Evolutionary conservation across 106 monocot species (phyloP).

Genomic region (Dactylorhiza incarnata): DNA sequence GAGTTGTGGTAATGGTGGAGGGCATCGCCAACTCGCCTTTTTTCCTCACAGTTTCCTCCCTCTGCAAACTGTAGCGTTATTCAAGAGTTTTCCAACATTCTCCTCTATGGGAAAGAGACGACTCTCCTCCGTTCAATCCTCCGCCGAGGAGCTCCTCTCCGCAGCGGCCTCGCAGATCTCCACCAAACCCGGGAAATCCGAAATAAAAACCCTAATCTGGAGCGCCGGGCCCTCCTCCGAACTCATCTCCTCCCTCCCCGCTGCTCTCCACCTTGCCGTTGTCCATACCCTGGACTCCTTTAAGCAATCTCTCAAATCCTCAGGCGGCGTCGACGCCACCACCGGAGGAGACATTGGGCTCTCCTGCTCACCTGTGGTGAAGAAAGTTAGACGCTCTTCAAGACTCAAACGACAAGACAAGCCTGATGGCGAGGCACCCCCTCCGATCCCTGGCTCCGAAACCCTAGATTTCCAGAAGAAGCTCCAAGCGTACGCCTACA

Average conservation of each 20-base stretch:
- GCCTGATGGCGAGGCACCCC: not conserved
- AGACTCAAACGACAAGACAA: not conserved
- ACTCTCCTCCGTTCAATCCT: slow-evolving; percentile 21
- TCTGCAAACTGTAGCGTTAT: not conserved
- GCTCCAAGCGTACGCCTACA: slow-evolving; percentile 39
- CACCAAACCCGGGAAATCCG: slow-evolving; percentile 35
- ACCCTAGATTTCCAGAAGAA: slow-evolving; percentile 25
- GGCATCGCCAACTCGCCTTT: no score
- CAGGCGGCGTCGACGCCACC: not conserved
- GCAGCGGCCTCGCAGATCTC: slow-evolving; percentile 24
- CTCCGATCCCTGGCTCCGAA: not conserved
- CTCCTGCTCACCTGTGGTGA: slow-evolving; percentile 34
- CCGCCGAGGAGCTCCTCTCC: slow-evolving; percentile 55
- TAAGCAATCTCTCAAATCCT: slow-evolving; percentile 16
- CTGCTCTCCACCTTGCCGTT: slow-evolving; percentile 37
- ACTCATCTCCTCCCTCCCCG: slow-evolving; percentile 54
- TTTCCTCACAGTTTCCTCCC: not conserved
- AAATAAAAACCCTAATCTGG: slow-evolving; percentile 65
- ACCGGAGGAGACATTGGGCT: not conserved
- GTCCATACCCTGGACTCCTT: slow-evolving; percentile 36
- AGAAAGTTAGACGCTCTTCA: slow-evolving; percentile 23
- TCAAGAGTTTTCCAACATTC: not conserved
- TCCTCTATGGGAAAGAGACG: slow-evolving; percentile 20
- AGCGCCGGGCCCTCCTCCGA: slow-evolving; percentile 32
- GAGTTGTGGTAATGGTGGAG: not conserved